A percentile compares a stretch with the other conserved stretches of the same genome.
Conservation (phyloP, 164 flowering plant genomes). For the Taxillus chinensis region DNA sequence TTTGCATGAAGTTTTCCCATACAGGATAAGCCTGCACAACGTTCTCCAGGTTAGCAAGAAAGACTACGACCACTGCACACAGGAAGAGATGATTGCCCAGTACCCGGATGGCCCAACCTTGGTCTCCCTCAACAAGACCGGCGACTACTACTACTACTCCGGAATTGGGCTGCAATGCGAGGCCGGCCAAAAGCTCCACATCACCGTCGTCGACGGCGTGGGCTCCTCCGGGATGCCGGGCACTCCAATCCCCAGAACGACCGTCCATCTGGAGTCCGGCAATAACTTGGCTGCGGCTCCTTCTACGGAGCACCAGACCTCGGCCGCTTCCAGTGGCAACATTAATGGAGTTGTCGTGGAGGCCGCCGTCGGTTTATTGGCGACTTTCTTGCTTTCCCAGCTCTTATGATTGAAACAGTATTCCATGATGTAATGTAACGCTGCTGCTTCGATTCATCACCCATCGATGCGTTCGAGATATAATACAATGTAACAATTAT, state of each 20-base stretch:
- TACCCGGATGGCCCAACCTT: constrained; percentile 20
- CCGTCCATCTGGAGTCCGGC: neutral
- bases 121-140: constrained; percentile 14
- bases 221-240: constrained; percentile 18
- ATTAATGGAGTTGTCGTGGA: too few relatives aligned
- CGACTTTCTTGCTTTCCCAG: neutral
- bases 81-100: constrained; percentile 8
- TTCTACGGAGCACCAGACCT: too few relatives aligned
- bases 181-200: constrained; percentile 29
- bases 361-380: neutral
- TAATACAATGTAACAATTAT: too few relatives aligned
- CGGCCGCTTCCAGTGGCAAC: too few relatives aligned
- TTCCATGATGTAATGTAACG: too few relatives aligned
- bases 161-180: constrained; percentile 46
- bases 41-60: constrained; percentile 22
- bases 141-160: constrained; percentile 28
- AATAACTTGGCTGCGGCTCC: neutral
- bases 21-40: constrained; percentile 24
- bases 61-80: constrained; percentile 25
- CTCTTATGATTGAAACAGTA: neutral
- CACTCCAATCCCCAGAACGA: neutral
- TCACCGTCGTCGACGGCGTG: constrained; percentile 17
- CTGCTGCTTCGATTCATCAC: too few relatives aligned
- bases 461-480: too few relatives aligned
- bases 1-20: constrained; percentile 26